Percentiles rank a stretch among this genome's conserved stretches.
Conservation (phyloP, 768 basidiomycete species). For the Boletus tomentosulus region DNA sequence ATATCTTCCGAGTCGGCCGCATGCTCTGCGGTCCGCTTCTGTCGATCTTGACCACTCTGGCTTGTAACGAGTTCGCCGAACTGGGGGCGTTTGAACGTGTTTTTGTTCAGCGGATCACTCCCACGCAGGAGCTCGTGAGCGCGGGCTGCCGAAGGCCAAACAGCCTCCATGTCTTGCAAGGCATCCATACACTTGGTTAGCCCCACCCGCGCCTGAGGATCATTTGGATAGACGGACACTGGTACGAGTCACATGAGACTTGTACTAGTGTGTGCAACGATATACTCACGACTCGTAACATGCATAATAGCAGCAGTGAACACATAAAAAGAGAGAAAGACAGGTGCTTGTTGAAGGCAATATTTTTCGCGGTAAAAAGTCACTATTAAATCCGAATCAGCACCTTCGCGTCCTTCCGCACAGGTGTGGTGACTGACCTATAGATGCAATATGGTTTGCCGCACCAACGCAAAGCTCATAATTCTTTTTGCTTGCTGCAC, state of each 20-base stretch:
- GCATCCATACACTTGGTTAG: constrained; percentile 64
- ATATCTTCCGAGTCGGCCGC: constrained; percentile 37
- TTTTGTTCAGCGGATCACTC: constrained; percentile 37
- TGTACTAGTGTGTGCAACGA: neutral
- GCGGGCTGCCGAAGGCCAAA: constrained; percentile 76
- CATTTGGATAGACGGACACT: constrained; percentile 60
- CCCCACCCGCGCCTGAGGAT: constrained; percentile 66
- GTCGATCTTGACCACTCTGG: constrained; percentile 31
- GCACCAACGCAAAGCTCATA: constrained; percentile 73
- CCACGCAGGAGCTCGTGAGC: constrained; percentile 70
- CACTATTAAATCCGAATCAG: constrained; percentile 33
- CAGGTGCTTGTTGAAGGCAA: constrained; percentile 55
- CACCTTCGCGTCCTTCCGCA: neutral
- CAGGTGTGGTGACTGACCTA: constrained; percentile 38
- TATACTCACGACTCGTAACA: constrained; percentile 58
- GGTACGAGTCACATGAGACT: constrained; percentile 20
- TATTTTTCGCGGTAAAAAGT: constrained; percentile 60
- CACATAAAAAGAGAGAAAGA: constrained; percentile 73
- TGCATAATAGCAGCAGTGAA: constrained; percentile 83
- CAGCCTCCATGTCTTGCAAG: constrained; percentile 57
- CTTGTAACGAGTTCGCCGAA: constrained; percentile 11
- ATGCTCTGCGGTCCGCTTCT: constrained; percentile 61
- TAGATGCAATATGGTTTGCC: constrained; percentile 74
- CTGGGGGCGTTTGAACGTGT: neutral
- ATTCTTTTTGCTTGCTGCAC: constrained; percentile 54